Percentiles rank a stretch among this genome's conserved stretches.
Conservation (phyloP, 192 early-diverging fungal species). For the Mortierella hygrophila region DNA sequence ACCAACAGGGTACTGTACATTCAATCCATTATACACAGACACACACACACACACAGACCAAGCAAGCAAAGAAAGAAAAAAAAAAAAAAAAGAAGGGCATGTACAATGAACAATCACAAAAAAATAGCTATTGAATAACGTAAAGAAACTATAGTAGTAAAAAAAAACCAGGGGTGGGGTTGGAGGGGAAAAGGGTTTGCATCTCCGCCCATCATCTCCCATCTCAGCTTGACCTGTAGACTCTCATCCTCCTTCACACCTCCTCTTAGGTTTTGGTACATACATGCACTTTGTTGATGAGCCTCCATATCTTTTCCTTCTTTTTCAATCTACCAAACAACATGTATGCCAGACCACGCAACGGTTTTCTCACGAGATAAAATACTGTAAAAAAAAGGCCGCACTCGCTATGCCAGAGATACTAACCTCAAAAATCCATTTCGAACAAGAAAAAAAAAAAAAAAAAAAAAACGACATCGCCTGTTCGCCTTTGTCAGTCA, state of each 20-base stretch:
- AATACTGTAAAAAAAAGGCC: not conserved
- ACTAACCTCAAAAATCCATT: not conserved
- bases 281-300: not conserved
- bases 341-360: not conserved
- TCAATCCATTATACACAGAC: not conserved
- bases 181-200: not conserved
- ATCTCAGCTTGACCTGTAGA: not conserved
- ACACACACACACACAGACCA: conserved; percentile 8
- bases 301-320: not conserved
- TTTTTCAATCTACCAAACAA: not conserved
- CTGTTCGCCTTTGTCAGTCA: not conserved
- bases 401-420: not conserved
- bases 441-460: too few species aligned
- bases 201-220: conserved; percentile 5
- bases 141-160: too few species aligned
- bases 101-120: not conserved
- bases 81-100: not conserved
- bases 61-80: not conserved
- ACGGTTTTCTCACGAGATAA: not conserved
- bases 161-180: not conserved
- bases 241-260: not conserved
- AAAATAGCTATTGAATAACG: not conserved
- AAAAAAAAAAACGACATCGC: not conserved
- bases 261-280: not conserved
- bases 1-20: not conserved